These are phyloP conservation scores for Naegleria fowleri DNA, from an alignment of 208 protist species.

Conservation along the genomic window DNA sequence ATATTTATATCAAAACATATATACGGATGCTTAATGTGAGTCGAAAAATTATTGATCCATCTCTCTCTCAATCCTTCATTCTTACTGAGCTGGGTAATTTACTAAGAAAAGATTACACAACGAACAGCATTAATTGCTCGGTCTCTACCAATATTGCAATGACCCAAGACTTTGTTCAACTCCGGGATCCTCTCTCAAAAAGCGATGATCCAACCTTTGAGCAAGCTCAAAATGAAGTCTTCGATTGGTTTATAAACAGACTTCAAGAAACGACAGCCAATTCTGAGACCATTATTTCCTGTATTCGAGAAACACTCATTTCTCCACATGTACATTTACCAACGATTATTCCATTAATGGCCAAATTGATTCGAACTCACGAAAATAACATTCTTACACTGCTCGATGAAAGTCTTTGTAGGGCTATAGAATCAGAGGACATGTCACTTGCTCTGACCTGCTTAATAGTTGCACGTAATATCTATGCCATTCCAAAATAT, in stretches of 20 bases:
- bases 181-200: background rate
- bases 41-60: background rate
- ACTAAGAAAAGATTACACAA: background rate
- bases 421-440: background rate
- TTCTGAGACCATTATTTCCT: background rate
- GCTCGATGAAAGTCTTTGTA: background rate
- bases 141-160: background rate
- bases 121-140: too few relatives aligned
- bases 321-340: background rate
- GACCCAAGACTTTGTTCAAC: background rate
- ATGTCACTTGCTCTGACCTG: background rate
- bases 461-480: background rate
- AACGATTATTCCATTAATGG: background rate
- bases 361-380: background rate
- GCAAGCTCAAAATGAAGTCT: background rate
- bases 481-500: background rate
- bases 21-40: background rate
- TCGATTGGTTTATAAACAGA: background rate
- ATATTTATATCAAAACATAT: background rate
- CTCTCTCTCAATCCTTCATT: background rate
- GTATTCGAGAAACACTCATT: background rate
- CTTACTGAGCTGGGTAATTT: background rate
- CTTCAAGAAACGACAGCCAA: background rate
- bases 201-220: background rate
- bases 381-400: background rate